These are phyloP conservation scores for Elasticomyces elasticus DNA, from an alignment of 495 filamentous ascomycete genomes.

Conservation along the genomic window DNA sequence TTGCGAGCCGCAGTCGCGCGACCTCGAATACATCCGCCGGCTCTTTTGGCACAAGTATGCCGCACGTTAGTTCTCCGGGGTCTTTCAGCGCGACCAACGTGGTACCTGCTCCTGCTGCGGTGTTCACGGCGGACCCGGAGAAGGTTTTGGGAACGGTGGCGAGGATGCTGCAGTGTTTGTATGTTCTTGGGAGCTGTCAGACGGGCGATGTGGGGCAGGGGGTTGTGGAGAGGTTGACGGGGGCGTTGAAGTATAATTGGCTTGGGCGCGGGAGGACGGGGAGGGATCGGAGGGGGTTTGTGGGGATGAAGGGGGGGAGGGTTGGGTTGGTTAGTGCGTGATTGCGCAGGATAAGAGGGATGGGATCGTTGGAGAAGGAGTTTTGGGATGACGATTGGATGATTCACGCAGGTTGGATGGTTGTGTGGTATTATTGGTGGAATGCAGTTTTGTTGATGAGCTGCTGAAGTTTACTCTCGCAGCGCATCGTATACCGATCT, in stretches of 20 bases:
- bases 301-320: constrained; percentile 49
- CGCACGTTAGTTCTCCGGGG: constrained; percentile 26
- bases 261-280: constrained; percentile 82
- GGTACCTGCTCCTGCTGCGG: constrained; percentile 11
- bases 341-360: background rate
- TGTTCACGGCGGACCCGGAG: constrained; percentile 56
- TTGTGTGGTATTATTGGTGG: too few species aligned
- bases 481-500: background rate
- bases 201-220: constrained; percentile 61
- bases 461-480: too few species aligned
- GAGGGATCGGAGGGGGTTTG: constrained; percentile 78
- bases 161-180: constrained; percentile 92
- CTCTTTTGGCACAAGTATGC: constrained; percentile 45
- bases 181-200: constrained; percentile 71
- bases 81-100: constrained; percentile 17
- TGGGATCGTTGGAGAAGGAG: background rate
- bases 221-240: constrained; percentile 71
- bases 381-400: background rate
- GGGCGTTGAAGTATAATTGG: constrained; percentile 92
- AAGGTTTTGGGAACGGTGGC: constrained; percentile 89
- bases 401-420: background rate
- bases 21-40: constrained; percentile 79
- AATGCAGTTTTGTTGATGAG: too few species aligned
- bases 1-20: constrained; percentile 58
- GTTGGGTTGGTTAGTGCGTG: constrained; percentile 19